A percentile compares a stretch with the other conserved stretches of the same genome.
phyloP scores from a whole-genome alignment of 306 rosid species.

The Castanea mollissima region DNA sequence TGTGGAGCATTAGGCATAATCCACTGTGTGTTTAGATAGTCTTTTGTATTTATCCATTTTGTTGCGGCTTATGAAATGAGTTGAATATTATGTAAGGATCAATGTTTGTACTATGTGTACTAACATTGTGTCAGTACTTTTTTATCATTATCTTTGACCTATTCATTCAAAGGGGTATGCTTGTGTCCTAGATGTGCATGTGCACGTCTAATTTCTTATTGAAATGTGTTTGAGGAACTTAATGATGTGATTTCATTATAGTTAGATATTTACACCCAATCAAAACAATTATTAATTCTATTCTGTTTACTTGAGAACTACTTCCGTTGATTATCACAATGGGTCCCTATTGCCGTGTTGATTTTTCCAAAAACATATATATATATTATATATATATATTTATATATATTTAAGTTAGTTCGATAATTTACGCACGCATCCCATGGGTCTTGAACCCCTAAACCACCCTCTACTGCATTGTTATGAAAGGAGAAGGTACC shows the following conservation, averaged over 20 bases:
- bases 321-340: too few species aligned
- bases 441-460: not conserved
- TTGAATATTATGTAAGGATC: not conserved
- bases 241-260: not conserved
- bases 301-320: not conserved
- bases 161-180: too few species aligned
- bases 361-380: too few species aligned
- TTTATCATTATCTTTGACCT: too few species aligned
- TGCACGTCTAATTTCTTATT: not conserved
- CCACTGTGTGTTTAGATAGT: not conserved
- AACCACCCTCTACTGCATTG: not conserved
- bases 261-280: not conserved
- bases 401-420: not conserved
- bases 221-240: not conserved
- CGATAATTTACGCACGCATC: not conserved
- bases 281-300: not conserved
- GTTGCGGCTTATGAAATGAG: not conserved
- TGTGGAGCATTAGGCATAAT: not conserved
- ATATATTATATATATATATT: too few species aligned
- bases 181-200: not conserved
- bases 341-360: too few species aligned
- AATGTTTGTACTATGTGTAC: not conserved
- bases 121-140: not conserved
- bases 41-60: constrained; percentile 4
- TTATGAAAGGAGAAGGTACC: not conserved